Evolutionary conservation across 805 yeast genomes (phyloP), one percentile per base, ranked within the genome.

Genomic region (Citeromyces nyonsensis): DNA sequence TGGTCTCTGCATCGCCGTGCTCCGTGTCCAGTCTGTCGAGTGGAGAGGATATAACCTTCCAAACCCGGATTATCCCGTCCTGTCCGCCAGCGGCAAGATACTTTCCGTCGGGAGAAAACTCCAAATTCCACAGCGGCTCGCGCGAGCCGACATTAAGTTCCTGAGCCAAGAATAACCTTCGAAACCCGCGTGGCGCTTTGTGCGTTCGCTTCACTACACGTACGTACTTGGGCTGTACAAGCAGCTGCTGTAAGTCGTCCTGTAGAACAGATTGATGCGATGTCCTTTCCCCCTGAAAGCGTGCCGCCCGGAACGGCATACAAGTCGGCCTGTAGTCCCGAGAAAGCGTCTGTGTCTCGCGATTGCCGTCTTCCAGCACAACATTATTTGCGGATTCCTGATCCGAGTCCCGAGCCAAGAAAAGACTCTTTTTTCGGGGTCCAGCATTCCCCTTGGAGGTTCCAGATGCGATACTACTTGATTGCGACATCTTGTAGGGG

Each of bases 1-100:
- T 8, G 9, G 22, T 11, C 22, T 18, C 30, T 20, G 29, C 30
- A 13, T 35, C 35, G 3, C 35, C 38, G 25, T 22, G 11, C 10
- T 26, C 30, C 8, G 25, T 18, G 20, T 30, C 27, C 38, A 70
- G 51, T 40, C 93, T 56, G 41, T 81, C 86, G 36, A 73, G 54
- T 0, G 84, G 77, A 0, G 85, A 70, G 3, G 81, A 59, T 0
- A 84, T 69, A 4, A 82, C 93, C 49, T 81, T 74, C 91, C 94
- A 85, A 4, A 85, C 57, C 33, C 73, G 59, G 10, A 86, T 61
- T 1, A 61, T 51, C 3, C 77, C 65, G 45, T 81, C 85, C 42
- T 80, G 71, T 12, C 94, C 93, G 0, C 88, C 95, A 2, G 80
- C 69, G 0, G 95, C 95, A 43, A 86, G 52, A 48, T 64, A 83